Evolutionary conservation across 179 eudicot genomes (phyloP).

Genomic region (Nepenthes alata): DNA sequence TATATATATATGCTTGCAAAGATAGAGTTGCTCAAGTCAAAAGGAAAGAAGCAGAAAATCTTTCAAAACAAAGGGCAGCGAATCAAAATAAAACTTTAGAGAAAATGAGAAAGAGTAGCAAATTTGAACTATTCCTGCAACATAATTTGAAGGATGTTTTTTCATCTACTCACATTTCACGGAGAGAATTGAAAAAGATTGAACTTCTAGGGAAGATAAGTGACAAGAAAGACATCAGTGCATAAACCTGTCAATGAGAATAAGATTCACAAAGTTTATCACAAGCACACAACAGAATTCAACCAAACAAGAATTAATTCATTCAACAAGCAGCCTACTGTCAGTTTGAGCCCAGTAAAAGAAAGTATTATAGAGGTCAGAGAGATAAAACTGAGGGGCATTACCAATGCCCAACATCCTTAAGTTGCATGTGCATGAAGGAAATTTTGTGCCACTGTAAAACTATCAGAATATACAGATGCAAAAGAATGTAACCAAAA

Average conservation of each 20-base stretch:
- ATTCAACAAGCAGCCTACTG: no score
- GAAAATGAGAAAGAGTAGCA: background rate
- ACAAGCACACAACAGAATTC: no score
- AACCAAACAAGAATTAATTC: no score
- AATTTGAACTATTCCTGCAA: background rate
- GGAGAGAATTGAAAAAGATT: conserved; percentile 72
- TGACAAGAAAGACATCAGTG: conserved; percentile 79
- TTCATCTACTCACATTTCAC: conserved; percentile 74
- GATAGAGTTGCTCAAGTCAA: conserved; percentile 4
- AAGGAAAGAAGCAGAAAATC: conserved; percentile 1
- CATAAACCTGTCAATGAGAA: conserved; percentile 66
- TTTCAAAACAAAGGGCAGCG: background rate
- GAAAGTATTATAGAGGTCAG: no score
- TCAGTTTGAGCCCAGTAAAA: no score
- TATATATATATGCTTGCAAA: background rate
- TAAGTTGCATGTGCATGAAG: no score
- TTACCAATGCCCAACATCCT: no score
- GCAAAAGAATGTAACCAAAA: no score
- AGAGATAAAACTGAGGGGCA: no score
- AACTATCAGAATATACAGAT: no score
- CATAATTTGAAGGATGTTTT: conserved; percentile 1
- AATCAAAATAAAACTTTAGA: background rate
- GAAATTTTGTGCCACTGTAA: no score
- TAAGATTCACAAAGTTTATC: background rate
- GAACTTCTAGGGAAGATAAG: conserved; percentile 61